Conservation (phyloP, 1,284 basidiomycete genomes). For the Wallemia hederae region DNA sequence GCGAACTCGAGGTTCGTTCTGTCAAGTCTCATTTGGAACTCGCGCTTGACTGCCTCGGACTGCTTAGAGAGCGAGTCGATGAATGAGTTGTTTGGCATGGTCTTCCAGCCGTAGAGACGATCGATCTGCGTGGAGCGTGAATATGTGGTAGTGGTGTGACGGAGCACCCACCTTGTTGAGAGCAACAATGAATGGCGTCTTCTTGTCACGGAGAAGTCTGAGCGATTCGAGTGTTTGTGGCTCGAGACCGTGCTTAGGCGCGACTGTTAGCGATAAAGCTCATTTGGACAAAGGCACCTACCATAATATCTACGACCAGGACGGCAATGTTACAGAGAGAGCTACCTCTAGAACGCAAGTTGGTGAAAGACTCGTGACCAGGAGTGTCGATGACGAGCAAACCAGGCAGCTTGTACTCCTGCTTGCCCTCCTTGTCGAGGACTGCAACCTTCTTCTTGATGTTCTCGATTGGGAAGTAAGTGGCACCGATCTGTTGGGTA, state of each 20-base stretch:
- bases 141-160: neutral
- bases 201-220: conserved; percentile 65
- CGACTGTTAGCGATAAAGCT: conserved; percentile 3
- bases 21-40: conserved; percentile 68
- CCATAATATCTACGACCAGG: conserved; percentile 95
- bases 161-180: conserved; percentile 47
- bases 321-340: conserved; percentile 98
- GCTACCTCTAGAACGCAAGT: conserved; percentile 79
- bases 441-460: conserved; percentile 78
- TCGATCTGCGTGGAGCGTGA: conserved; percentile 35
- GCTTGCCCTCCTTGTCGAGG: conserved; percentile 54
- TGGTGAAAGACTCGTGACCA: conserved; percentile 98
- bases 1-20: conserved; percentile 79
- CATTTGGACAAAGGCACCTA: conserved; percentile 10
- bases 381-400: conserved; percentile 93
- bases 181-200: conserved; percentile 97
- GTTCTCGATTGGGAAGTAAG: conserved; percentile 94
- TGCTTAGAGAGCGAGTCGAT: conserved; percentile 73
- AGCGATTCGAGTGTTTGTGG: conserved; percentile 92
- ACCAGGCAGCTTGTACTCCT: conserved; percentile 92
- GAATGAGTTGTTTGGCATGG: conserved; percentile 75
- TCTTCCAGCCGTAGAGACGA: conserved; percentile 83
- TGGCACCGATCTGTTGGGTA: conserved; percentile 99
- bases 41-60: conserved; percentile 45
- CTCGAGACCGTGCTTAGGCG: conserved; percentile 62